Conservation (phyloP, 2,329 filamentous ascomycete genomes). For the Colletotrichum sp. region DNA sequence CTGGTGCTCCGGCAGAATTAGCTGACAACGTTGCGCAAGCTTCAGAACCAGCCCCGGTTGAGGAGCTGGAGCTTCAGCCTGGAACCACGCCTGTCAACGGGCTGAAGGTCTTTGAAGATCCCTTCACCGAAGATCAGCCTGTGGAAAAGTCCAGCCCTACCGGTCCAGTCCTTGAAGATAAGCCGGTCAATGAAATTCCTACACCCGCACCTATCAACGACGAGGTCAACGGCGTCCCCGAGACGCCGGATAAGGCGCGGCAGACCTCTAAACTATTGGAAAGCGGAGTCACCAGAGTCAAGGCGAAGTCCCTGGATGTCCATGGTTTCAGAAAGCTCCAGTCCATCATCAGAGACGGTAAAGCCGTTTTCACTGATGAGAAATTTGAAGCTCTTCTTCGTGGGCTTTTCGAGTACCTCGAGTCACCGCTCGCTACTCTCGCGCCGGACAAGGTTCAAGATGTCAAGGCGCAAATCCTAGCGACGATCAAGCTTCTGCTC, state of each 20-base stretch:
- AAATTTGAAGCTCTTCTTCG: constrained; percentile 72
- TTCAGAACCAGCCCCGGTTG: neutral
- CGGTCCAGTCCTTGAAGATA: constrained; percentile 62
- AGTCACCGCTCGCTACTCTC: constrained; percentile 61
- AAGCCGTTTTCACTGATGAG: constrained; percentile 67
- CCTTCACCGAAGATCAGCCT: constrained; percentile 55
- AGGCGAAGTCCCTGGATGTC: constrained; percentile 74
- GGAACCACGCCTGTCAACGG: constrained; percentile 37
- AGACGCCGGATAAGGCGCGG: constrained; percentile 57
- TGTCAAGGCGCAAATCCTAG: constrained; percentile 75
- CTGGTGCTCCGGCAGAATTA: neutral
- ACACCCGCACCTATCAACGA: constrained; percentile 22
- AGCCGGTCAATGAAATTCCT: constrained; percentile 63
- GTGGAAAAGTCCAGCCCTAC: constrained; percentile 51
- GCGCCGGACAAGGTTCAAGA: constrained; percentile 71
- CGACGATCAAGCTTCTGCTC: constrained; percentile 75
- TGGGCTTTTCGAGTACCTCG: constrained; percentile 75
- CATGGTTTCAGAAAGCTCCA: constrained; percentile 83
- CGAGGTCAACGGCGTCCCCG: constrained; percentile 21
- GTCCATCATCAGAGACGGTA: constrained; percentile 72
- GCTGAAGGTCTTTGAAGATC: constrained; percentile 68
- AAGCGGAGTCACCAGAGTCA: constrained; percentile 77
- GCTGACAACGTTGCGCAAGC: neutral
- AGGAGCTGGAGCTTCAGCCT: constrained; percentile 16
- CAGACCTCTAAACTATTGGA: constrained; percentile 69